Base-by-base conservation (phyloP, 1,284 basidiomycete species). In the Pisolithus thermaeus region DNA sequence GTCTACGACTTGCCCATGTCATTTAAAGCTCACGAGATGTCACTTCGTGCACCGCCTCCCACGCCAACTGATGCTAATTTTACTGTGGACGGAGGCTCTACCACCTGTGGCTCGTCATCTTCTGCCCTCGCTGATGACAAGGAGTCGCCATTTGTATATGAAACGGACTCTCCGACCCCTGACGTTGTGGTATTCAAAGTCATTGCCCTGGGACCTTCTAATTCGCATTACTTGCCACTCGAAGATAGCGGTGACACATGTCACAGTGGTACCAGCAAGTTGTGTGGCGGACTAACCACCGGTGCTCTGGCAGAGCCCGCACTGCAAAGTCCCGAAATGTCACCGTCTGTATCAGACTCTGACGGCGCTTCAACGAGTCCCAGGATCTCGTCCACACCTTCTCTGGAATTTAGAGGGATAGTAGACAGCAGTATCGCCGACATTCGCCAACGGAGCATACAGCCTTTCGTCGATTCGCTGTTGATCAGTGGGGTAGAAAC, bases 401-500 rank as follows among this genome's bases (percentile, higher is more conserved):
- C 32, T 9, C 32, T 42, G 20, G 55, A 44, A 5, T 67, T 67
- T 37, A 7, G 51, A 12, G 42, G 52, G 27, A 51, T 51, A 45
- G 57, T 58, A 46, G 38, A 51, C 36, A 52, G 52, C 39, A 60
- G 61, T 61, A 35, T 53, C 18, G 20, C 47, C 37, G 59, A 66
- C 37, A 64, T 66, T 32, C 52, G 49, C 23, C 27, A 23, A 3
- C 50, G 55, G 16, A 64, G 64, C 36, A n/a, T 16, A 16, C 53
- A 52, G 2, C 32, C 52, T 16, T 62, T 68, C 23, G 38, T 56
- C 42, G 47, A 61, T 8, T 52, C 61, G 7, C 36, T 68, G 41
- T 47, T 68, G 37, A 46, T 47, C n/a, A 57, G 55, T 18, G 66
- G 53, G 16, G 47, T 38, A 12, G 23, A 51, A 18, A 57, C 53